phyloP scores from a whole-genome alignment of 495 filamentous ascomycete genomes.

The Aspergillus baeticus region DNA sequence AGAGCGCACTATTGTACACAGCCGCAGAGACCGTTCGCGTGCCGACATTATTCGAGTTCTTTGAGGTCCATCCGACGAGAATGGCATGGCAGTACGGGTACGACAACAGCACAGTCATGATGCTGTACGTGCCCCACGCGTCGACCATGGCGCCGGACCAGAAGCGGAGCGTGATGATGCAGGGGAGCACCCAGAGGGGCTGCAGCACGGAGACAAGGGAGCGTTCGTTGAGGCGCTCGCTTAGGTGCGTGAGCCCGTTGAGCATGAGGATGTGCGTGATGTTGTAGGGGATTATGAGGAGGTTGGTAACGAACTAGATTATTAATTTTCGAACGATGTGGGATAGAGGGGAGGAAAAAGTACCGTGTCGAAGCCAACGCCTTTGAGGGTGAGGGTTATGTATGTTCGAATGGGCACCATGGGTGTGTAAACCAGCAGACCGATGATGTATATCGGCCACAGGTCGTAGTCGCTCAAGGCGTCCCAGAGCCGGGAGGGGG shows the following conservation, averaged over 20 bases:
- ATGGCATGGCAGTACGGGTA: conserved; percentile 63
- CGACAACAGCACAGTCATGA: conserved; percentile 48
- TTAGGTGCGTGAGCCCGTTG: conserved; percentile 39
- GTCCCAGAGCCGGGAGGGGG: conserved; percentile 40
- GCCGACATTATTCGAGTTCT: conserved; percentile 60
- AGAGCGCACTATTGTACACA: conserved; percentile 46
- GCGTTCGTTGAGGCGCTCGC: conserved; percentile 45
- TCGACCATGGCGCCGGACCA: conserved; percentile 33
- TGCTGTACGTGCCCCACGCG: conserved; percentile 51
- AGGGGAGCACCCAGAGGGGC: conserved; percentile 56
- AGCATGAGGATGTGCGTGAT: conserved; percentile 32
- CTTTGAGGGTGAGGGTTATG: conserved; percentile 47
- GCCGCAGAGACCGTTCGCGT: conserved; percentile 58
- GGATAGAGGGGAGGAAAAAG: neutral
- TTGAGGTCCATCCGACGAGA: conserved; percentile 59
- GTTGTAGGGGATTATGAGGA: conserved; percentile 59
- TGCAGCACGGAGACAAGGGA: conserved; percentile 44
- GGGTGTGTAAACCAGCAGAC: conserved; percentile 52
- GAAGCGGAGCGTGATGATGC: conserved; percentile 45
- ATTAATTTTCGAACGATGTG: neutral
- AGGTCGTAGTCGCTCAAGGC: conserved; percentile 51
- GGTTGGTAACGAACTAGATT: conserved; percentile 44
- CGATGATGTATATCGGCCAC: conserved; percentile 56
- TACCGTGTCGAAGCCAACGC: conserved; percentile 47
- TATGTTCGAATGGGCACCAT: conserved; percentile 42